phyloP scores from a whole-genome alignment of 352 stramenopile species.

The Phytopythium montanum region DNA sequence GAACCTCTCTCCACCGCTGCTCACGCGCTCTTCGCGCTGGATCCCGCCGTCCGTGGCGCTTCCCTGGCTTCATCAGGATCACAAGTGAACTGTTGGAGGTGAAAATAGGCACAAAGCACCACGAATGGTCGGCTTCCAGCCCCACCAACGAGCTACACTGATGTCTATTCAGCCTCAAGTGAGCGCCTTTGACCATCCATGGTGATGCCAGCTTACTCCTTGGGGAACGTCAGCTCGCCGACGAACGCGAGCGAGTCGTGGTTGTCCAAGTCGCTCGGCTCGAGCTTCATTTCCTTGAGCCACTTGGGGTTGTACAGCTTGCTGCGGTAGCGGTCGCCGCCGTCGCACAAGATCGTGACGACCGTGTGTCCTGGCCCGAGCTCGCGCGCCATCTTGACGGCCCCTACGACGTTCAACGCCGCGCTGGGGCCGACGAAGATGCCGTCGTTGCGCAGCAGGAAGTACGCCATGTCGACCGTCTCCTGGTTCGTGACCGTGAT shows the following conservation, averaged over 20 bases:
- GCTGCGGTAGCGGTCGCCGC: constrained; percentile 73
- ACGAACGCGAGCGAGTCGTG: constrained; percentile 36
- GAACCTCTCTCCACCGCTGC: constrained; percentile 23
- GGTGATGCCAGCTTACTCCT: background rate
- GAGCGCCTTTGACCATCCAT: background rate
- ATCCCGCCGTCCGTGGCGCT: background rate
- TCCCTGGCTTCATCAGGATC: background rate
- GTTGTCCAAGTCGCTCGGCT: constrained; percentile 16
- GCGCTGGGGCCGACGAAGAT: constrained; percentile 91
- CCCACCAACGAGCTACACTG: background rate
- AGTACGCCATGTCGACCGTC: constrained; percentile 93
- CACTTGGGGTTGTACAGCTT: constrained; percentile 81
- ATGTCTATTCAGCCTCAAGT: background rate
- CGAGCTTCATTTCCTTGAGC: constrained; percentile 55
- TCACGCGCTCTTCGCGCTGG: constrained; percentile 7
- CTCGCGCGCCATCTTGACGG: constrained; percentile 74
- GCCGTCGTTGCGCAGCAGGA: constrained; percentile 86
- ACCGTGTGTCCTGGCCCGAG: constrained; percentile 66
- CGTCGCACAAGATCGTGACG: constrained; percentile 82
- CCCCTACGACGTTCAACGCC: constrained; percentile 72
- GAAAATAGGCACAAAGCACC: background rate
- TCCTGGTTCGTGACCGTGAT: constrained; percentile 92
- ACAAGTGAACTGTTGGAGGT: background rate
- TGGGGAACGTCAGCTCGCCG: constrained; percentile 20
- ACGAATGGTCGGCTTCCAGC: background rate